Evolutionary conservation across 139 green algal genomes (phyloP).

Genomic region (Spirogloea muscicola): DNA sequence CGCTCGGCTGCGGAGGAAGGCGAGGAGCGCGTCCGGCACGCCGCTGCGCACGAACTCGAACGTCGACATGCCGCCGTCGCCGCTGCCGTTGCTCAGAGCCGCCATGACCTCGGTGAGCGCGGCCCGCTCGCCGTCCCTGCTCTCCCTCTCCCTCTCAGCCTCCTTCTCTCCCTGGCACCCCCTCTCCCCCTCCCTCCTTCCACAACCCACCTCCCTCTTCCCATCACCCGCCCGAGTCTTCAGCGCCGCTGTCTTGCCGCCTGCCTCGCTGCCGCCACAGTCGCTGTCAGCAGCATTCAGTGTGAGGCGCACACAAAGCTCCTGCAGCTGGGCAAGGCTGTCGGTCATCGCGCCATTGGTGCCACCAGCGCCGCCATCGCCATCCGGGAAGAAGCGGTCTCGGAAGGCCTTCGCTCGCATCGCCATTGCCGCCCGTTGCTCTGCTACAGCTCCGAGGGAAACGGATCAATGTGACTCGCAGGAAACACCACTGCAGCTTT

Average conservation of each 20-base stretch:
- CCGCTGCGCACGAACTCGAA: conserved; percentile 90
- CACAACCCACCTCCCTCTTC: conserved; percentile 2
- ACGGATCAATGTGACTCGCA: no score
- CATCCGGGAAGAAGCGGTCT: conserved; percentile 15
- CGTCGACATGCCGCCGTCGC: conserved; percentile 73
- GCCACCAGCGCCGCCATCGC: background rate
- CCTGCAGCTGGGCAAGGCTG: conserved; percentile 53
- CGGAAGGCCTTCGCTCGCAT: conserved; percentile 8
- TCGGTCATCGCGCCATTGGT: conserved; percentile 42
- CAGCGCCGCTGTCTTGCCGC: background rate
- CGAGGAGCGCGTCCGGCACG: conserved; percentile 59
- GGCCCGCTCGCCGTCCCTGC: background rate
- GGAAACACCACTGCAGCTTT: no score
- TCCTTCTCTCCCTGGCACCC: background rate
- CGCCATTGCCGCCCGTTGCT: background rate
- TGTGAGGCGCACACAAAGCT: conserved; percentile 40
- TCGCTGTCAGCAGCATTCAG: background rate
- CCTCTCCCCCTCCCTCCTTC: background rate
- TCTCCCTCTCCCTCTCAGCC: background rate
- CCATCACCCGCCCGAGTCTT: background rate
- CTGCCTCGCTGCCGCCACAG: background rate
- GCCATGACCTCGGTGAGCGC: conserved; percentile 13
- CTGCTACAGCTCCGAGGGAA: background rate
- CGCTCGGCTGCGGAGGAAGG: conserved; percentile 60
- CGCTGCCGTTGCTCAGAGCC: conserved; percentile 16